These are phyloP conservation scores for Craterostigma plantagineum DNA, from an alignment of 257 asterid genomes.

Conservation along the genomic window DNA sequence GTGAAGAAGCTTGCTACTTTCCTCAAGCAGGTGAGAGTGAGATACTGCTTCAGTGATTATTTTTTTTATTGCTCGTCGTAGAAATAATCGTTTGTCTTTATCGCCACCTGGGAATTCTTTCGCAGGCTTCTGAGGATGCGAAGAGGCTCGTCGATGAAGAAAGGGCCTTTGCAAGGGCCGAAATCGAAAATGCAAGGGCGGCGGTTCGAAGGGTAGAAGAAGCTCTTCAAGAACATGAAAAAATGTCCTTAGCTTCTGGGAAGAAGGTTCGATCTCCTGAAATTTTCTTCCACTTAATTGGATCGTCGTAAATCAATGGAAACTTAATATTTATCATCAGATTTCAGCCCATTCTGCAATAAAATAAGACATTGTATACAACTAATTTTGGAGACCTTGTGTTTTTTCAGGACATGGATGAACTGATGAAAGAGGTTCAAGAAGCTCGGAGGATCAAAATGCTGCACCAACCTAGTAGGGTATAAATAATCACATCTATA, in stretches of 20 bases:
- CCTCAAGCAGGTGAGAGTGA: slow-evolving; percentile 80
- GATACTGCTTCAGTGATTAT: no score
- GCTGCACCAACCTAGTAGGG: slow-evolving; percentile 98
- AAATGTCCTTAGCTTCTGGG: slow-evolving; percentile 66
- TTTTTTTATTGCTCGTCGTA: no score
- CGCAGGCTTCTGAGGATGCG: slow-evolving; percentile 98
- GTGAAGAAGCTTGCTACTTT: slow-evolving; percentile 79
- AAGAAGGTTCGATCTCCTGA: slow-evolving; percentile 52
- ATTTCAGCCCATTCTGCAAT: not conserved
- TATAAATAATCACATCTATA: slow-evolving; percentile 9
- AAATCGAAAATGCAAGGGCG: slow-evolving; percentile 89
- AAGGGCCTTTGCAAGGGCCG: slow-evolving; percentile 80
- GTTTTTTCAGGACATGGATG: slow-evolving; percentile 72
- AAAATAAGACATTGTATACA: not conserved
- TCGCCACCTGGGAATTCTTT: not conserved
- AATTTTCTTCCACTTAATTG: no score
- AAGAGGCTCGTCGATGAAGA: slow-evolving; percentile 82
- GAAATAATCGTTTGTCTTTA: no score
- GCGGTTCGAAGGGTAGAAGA: slow-evolving; percentile 97
- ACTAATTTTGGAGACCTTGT: not conserved
- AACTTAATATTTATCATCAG: no score
- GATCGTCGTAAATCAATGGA: no score
- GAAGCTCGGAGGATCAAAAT: slow-evolving; percentile 96
- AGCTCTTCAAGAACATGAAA: slow-evolving; percentile 85
- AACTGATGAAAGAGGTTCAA: slow-evolving; percentile 91